Evolutionary conservation across 2,329 filamentous ascomycete genomes (phyloP).

Genomic region (Rutstroemia sp.): DNA sequence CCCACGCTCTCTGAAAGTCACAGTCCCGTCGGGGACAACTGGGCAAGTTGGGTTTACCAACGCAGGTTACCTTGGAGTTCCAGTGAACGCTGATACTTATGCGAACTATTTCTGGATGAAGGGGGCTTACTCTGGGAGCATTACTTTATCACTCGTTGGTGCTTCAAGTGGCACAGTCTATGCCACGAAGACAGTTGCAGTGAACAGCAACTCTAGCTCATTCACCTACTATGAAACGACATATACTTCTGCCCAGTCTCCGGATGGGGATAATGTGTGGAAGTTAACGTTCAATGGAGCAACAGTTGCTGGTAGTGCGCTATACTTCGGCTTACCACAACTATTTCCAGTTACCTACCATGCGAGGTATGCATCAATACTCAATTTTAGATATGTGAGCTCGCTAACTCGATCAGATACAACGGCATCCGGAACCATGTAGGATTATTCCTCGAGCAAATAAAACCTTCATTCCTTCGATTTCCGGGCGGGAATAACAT

Average conservation of each 20-base stretch:
- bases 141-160: slow-evolving; percentile 8
- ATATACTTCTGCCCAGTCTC: slow-evolving; percentile 2
- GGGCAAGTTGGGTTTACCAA: slow-evolving; percentile 27
- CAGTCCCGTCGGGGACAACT: slow-evolving; percentile 14
- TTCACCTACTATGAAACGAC: slow-evolving; percentile 12
- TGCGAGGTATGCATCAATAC: slow-evolving; percentile 17
- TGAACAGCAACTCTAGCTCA: slow-evolving; percentile 2
- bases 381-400: not conserved
- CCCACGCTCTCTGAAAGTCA: slow-evolving; percentile 10
- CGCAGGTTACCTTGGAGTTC: slow-evolving; percentile 25
- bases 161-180: slow-evolving; percentile 9
- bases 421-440: slow-evolving; percentile 53
- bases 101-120: slow-evolving; percentile 16
- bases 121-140: slow-evolving; percentile 11
- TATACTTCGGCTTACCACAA: slow-evolving; percentile 50
- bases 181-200: slow-evolving; percentile 8
- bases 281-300: slow-evolving; percentile 44
- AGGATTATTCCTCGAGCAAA: slow-evolving; percentile 40
- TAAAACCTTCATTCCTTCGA: slow-evolving; percentile 50
- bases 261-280: slow-evolving; percentile 44
- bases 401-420: slow-evolving; percentile 22
- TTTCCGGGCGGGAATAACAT: slow-evolving; percentile 60
- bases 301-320: slow-evolving; percentile 19
- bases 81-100: slow-evolving; percentile 16
- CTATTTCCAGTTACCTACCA: slow-evolving; percentile 54